A percentile compares a stretch with the other conserved stretches of the same genome.
phyloP scores from a whole-genome alignment of 2,329 filamentous ascomycete species.

The Botrytis tulipae region DNA sequence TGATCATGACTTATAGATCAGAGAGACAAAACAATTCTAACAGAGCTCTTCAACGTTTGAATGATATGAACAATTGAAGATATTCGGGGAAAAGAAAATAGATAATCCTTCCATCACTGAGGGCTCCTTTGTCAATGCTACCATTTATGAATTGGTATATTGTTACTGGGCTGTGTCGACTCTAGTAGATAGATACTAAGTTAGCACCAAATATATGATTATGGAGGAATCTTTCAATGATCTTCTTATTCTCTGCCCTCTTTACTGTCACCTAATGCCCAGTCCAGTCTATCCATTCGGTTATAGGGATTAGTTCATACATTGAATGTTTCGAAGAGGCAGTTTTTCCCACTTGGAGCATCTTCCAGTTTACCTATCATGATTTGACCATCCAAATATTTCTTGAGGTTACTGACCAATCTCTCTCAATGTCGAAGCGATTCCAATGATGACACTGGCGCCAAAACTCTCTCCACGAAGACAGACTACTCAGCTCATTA shows the following conservation, averaged over 20 bases:
- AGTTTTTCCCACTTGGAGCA: not conserved
- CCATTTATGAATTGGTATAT: not conserved
- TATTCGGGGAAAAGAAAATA: not conserved
- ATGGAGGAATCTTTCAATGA: not conserved
- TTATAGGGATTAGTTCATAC: not conserved
- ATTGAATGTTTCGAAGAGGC: not conserved
- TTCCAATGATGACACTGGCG: not conserved
- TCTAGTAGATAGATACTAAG: not conserved
- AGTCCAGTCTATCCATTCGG: not conserved
- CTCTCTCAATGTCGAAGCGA: not conserved
- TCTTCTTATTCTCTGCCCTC: not conserved
- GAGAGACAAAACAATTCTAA: not conserved
- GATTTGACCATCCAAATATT: not conserved
- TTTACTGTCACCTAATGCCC: not conserved
- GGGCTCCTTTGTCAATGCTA: not conserved
- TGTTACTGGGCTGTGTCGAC: not conserved
- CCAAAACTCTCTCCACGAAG: not conserved
- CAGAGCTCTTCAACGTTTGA: not conserved
- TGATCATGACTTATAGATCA: not conserved
- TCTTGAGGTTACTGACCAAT: not conserved
- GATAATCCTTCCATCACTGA: not conserved
- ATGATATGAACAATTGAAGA: not conserved
- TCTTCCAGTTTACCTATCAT: not conserved
- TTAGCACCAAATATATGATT: not conserved
- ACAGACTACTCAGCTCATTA: not conserved